Conservation (phyloP, 1,284 basidiomycete genomes). For the Ustilago nuda region DNA sequence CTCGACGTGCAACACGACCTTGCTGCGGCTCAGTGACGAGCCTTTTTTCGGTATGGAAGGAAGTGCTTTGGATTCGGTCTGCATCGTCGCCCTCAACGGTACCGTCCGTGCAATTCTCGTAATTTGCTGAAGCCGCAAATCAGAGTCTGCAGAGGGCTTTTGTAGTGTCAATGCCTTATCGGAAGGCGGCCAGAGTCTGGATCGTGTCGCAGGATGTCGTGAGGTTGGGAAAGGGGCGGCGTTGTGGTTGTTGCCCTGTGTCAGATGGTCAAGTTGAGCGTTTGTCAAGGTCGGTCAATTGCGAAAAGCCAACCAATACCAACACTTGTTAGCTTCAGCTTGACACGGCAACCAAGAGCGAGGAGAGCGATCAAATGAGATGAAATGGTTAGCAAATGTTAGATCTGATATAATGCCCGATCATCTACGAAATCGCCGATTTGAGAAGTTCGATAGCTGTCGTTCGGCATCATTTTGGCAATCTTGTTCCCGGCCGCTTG, state of each 20-base stretch:
- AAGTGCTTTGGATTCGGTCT: slow-evolving; percentile 10
- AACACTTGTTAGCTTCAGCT: slow-evolving; percentile 1
- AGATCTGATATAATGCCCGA: neutral
- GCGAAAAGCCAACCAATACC: neutral
- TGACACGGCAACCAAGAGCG: slow-evolving; percentile 5
- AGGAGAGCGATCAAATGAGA: neutral
- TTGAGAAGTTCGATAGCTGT: neutral
- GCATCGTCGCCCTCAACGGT: slow-evolving; percentile 9
- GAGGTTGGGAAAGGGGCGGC: neutral
- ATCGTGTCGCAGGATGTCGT: neutral
- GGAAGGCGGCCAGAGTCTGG: neutral
- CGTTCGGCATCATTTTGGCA: neutral
- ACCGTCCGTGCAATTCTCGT: neutral
- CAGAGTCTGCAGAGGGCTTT: neutral
- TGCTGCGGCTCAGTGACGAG: neutral
- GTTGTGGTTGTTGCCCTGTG: neutral
- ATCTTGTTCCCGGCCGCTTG: slow-evolving; percentile 7
- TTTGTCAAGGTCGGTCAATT: neutral
- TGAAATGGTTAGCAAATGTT: neutral
- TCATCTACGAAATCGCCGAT: neutral
- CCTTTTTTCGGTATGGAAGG: slow-evolving; percentile 9
- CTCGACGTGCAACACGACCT: slow-evolving; percentile 35
- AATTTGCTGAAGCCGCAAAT: neutral
- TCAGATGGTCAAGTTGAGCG: neutral
- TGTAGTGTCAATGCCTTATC: too few species aligned